Evolutionary conservation across 148 eudicot genomes (phyloP).

Genomic region (Rheum nobile): DNA sequence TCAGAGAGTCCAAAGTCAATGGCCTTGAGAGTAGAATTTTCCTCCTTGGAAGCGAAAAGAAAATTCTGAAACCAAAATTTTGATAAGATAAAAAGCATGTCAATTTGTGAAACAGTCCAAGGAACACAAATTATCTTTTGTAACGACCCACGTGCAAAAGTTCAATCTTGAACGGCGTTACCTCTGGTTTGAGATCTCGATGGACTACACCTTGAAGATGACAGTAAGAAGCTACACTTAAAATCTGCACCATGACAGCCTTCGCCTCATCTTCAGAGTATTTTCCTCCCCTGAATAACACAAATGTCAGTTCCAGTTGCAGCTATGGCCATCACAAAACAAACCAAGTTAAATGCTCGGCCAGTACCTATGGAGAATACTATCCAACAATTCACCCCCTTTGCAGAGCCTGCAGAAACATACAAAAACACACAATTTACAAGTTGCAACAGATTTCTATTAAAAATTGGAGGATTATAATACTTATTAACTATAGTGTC

Average conservation of each 20-base stretch:
- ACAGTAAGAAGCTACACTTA: constrained; percentile 73
- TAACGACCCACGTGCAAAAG: not conserved
- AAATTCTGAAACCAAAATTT: constrained; percentile 58
- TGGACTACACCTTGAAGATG: constrained; percentile 99
- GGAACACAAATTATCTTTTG: not conserved
- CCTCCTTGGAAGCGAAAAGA: constrained; percentile 70
- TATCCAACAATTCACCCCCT: constrained; percentile 89
- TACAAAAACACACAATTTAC: not conserved
- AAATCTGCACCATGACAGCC: constrained; percentile 76
- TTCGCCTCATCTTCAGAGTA: constrained; percentile 93
- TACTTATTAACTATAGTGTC: not conserved
- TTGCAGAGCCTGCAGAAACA: constrained; percentile 54
- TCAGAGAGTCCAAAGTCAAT: constrained; percentile 97
- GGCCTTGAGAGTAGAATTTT: constrained; percentile 71
- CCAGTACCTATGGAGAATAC: constrained; percentile 65
- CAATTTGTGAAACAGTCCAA: not conserved
- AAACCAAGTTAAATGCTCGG: not conserved
- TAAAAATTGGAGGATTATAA: not conserved
- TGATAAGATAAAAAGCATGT: not conserved
- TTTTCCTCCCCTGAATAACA: constrained; percentile 70
- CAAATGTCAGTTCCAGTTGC: not conserved
- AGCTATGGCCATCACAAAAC: not conserved
- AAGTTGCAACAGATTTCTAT: not conserved
- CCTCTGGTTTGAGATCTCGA: constrained; percentile 98
- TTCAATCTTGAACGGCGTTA: constrained; percentile 9